These are phyloP conservation scores for Coniella lustricola DNA, from an alignment of 2,329 filamentous ascomycete genomes.

Conservation along the genomic window DNA sequence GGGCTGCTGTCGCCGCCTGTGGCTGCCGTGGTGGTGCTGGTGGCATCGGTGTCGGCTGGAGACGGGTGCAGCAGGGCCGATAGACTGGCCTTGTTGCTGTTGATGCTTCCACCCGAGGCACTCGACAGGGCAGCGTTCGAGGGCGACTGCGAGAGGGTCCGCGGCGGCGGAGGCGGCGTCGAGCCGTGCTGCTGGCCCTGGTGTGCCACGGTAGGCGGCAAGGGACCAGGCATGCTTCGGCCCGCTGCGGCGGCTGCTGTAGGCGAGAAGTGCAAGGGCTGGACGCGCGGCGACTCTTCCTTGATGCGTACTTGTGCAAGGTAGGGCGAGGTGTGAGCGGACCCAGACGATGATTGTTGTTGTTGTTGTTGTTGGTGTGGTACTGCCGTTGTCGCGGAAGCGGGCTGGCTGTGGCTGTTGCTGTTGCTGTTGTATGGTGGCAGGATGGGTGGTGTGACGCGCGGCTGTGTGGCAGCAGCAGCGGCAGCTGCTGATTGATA, in stretches of 20 bases:
- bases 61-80: conserved; percentile 45
- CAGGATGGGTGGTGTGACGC: conserved; percentile 13
- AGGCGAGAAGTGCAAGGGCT: conserved; percentile 27
- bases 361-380: conserved; percentile 20
- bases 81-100: conserved; percentile 37
- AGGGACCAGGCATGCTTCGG: conserved; percentile 33
- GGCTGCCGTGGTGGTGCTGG: conserved; percentile 35
- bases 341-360: background rate
- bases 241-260: conserved; percentile 1
- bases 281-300: conserved; percentile 36
- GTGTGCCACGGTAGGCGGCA: conserved; percentile 27
- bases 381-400: conserved; percentile 20
- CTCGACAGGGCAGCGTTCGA: conserved; percentile 20
- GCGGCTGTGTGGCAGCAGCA: conserved; percentile 9
- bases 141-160: conserved; percentile 43
- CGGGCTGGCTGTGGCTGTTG: conserved; percentile 1
- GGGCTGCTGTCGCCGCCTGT: conserved; percentile 39
- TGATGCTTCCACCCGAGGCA: background rate
- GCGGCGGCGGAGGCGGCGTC: conserved; percentile 34
- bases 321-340: conserved; percentile 22
- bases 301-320: conserved; percentile 26
- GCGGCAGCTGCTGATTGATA: no score
- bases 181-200: conserved; percentile 7
- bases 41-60: conserved; percentile 38
- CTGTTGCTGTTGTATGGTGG: conserved; percentile 14